Conservation (phyloP, 2,329 filamentous ascomycete genomes). For the Cercospora sojina region DNA sequence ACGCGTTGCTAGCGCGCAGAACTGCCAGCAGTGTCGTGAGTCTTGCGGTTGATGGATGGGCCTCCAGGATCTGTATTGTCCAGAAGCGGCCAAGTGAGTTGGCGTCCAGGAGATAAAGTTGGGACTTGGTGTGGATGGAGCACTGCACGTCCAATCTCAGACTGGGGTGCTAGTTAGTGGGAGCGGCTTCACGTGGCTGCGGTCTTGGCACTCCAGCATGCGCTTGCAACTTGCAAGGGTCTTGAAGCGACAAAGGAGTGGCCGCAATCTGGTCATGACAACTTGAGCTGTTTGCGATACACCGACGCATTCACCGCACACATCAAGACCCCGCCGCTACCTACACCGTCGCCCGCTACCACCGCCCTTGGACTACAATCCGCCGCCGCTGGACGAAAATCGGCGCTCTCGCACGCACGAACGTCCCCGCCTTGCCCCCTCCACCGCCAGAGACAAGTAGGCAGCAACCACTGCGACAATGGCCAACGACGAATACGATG, state of each 20-base stretch:
- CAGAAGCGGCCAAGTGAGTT: neutral
- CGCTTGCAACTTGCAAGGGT: neutral
- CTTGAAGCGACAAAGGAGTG: neutral
- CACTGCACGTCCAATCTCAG: neutral
- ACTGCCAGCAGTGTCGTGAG: neutral
- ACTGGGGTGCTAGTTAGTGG: neutral
- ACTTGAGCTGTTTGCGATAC: slow-evolving; percentile 5
- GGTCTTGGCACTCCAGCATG: neutral
- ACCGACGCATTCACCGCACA: slow-evolving; percentile 12
- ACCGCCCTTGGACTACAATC: neutral
- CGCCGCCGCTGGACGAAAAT: neutral
- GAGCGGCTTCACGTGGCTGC: slow-evolving; percentile 3
- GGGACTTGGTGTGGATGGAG: neutral
- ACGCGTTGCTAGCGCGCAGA: neutral
- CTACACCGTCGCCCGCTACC: neutral
- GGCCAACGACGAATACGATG: slow-evolving; percentile 99
- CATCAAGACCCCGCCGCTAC: neutral
- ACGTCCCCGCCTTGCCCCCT: slow-evolving; percentile 5
- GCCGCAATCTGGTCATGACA: slow-evolving; percentile 3
- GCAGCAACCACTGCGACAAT: slow-evolving; percentile 56
- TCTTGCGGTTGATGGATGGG: neutral
- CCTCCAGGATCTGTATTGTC: neutral
- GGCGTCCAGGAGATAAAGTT: slow-evolving; percentile 5
- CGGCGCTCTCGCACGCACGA: slow-evolving; percentile 5
- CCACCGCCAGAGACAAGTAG: slow-evolving; percentile 9